Evolutionary conservation across 768 basidiomycete genomes (phyloP), one percentile per base, ranked within the genome.

Genomic region (Russula emetica): DNA sequence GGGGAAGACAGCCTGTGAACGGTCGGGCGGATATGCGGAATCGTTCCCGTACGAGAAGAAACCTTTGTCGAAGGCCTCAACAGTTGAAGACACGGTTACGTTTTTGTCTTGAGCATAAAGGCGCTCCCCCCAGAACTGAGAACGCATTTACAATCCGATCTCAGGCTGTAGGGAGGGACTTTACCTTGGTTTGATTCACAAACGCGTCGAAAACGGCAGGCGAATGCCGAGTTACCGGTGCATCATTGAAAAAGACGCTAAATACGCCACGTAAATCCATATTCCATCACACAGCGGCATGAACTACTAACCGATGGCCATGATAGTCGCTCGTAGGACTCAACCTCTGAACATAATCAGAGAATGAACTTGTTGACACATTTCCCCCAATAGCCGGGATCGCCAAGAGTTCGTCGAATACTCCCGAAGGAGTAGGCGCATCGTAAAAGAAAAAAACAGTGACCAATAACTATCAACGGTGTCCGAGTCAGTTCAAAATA

Each of bases 321-420:
- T 26, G 36, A 13, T 9, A 20, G 44, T 9, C n/a, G 50, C 1
- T 1, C 9, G n/a, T 0, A 30, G 26, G 2, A 51, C 26, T 18
- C 28, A 18, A 8, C 2, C 28, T 18, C 18, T 28, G 53, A 56
- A 44, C 14, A 11, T 55, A 10, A 28, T 51, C 55, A 2, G 10
- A 16, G 49, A 56, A 63, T 7, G 65, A 58, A 16, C 14, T 32
- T n/a, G 65, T 63, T 20, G 62, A 58, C 11, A 58, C 36, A 26
- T 50, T 24, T 3, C 11, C 28, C 26, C 22, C 14, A 11, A 9
- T 40, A 42, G 55, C 3, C 1, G 65, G 61, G 11, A 66, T 66
- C 0, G 57, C 38, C 44, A 70, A 55, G 38, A 70, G 53, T n/a
- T 67, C 69, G 2, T 68, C 69, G 32, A 70, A 69, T 4, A 66